Conservation (phyloP, 495 filamentous ascomycete genomes). For the Aspergillus panamensis region DNA sequence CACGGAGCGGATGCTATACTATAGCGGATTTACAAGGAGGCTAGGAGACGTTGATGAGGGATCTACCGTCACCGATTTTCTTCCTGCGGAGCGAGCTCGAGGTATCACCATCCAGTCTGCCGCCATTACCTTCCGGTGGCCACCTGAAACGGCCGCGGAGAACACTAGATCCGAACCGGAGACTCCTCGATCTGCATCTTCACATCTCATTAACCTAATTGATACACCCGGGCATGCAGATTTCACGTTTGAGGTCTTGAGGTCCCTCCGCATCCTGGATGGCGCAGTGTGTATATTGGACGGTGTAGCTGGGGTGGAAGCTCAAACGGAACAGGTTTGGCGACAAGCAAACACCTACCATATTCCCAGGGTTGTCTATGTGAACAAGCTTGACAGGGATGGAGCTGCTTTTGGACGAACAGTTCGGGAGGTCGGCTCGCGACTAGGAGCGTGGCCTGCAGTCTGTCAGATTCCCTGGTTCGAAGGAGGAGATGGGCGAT, state of each 20-base stretch:
- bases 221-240: conserved; percentile 98
- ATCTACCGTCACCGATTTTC: conserved; percentile 95
- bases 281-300: conserved; percentile 95
- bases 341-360: conserved; percentile 76
- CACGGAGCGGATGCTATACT: conserved; percentile 98
- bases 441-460: conserved; percentile 79
- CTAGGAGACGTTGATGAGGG: conserved; percentile 98
- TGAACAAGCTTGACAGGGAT: conserved; percentile 96
- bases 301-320: conserved; percentile 94
- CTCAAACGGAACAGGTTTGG: conserved; percentile 98
- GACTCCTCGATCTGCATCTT: conserved; percentile 35
- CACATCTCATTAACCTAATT: conserved; percentile 85
- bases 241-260: conserved; percentile 96
- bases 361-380: conserved; percentile 82
- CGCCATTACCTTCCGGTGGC: conserved; percentile 94
- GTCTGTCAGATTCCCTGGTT: conserved; percentile 97
- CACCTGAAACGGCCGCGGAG: conserved; percentile 41
- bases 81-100: conserved; percentile 87
- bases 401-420: conserved; percentile 87
- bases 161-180: conserved; percentile 16
- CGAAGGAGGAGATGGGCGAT: conserved; percentile 63
- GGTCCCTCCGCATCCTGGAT: conserved; percentile 89
- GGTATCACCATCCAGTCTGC: conserved; percentile 99
- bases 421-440: conserved; percentile 75
- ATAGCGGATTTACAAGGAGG: conserved; percentile 82